A percentile compares a stretch with the other conserved stretches of the same genome.
Evolutionary conservation across 257 asterid species (phyloP).

Genomic region (Solanum tarapatanum): DNA sequence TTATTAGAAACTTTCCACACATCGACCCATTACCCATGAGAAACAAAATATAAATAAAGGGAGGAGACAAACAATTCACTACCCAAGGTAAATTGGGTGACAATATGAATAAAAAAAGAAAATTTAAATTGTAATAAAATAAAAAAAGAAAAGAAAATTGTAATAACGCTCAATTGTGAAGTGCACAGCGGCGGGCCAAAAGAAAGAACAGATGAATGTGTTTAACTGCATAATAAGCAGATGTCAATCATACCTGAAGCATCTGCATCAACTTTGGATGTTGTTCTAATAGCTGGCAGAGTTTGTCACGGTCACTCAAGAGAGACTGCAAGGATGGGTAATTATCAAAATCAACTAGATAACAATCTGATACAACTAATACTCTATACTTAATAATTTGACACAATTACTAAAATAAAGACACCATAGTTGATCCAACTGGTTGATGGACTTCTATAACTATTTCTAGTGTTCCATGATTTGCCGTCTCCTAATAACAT

Average conservation of each 20-base stretch:
- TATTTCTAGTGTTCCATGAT: background rate
- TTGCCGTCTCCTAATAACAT: background rate
- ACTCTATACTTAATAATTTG: background rate
- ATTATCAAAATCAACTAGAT: background rate
- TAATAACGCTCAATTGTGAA: background rate
- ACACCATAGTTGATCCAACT: background rate
- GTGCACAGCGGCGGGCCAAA: background rate
- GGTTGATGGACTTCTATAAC: background rate
- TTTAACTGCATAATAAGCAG: background rate
- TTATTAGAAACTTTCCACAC: background rate
- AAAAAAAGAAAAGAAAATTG: background rate
- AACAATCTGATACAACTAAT: background rate
- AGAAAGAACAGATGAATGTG: background rate
- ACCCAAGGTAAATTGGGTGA: background rate
- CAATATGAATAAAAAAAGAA: background rate
- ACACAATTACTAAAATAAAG: background rate
- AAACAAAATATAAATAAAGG: background rate
- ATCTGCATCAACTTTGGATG: conserved; percentile 96
- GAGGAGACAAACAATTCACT: background rate
- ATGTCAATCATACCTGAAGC: conserved; percentile 51
- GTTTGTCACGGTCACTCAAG: conserved; percentile 87
- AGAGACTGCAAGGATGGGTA: conserved; percentile 39
- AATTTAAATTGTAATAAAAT: background rate
- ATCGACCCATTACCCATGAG: background rate
- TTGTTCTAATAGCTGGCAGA: conserved; percentile 86